These are phyloP conservation scores for Trypanosoma caninum DNA, from an alignment of 208 protist genomes.

Conservation along the genomic window DNA sequence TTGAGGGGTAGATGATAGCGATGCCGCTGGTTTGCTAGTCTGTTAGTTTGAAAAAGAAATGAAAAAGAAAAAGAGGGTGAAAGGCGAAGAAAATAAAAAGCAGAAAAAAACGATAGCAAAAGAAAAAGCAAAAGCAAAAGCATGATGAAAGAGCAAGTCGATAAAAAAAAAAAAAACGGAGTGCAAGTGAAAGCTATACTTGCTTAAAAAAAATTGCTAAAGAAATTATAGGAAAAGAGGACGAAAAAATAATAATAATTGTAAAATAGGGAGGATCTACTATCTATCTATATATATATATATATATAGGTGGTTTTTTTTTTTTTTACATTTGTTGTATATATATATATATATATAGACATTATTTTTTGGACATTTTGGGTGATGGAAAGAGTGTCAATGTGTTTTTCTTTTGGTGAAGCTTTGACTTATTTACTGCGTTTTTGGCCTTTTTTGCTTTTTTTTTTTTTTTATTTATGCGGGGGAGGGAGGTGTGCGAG, in stretches of 20 bases:
- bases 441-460: not conserved
- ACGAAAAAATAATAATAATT: not conserved
- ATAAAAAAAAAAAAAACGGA: constrained; percentile 6
- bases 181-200: not conserved
- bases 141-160: too few relatives aligned
- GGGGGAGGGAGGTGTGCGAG: not conserved
- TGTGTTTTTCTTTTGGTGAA: constrained; percentile 3
- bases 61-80: not conserved
- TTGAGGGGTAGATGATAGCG: too few relatives aligned
- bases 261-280: not conserved
- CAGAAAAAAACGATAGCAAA: constrained; percentile 3
- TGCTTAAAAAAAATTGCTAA: not conserved
- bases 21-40: too few relatives aligned
- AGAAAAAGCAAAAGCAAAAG: too few relatives aligned
- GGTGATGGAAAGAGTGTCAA: constrained; percentile 9
- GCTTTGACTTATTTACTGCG: not conserved
- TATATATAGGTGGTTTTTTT: not conserved
- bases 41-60: too few relatives aligned
- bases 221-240: not conserved
- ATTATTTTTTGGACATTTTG: not conserved
- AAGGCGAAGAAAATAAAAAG: constrained; percentile 7
- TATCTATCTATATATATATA: not conserved
- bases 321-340: not conserved
- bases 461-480: not conserved
- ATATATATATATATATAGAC: not conserved